Base-by-base conservation (phyloP, 2,329 filamentous ascomycete species). In the Aspergillus sp. region DNA sequence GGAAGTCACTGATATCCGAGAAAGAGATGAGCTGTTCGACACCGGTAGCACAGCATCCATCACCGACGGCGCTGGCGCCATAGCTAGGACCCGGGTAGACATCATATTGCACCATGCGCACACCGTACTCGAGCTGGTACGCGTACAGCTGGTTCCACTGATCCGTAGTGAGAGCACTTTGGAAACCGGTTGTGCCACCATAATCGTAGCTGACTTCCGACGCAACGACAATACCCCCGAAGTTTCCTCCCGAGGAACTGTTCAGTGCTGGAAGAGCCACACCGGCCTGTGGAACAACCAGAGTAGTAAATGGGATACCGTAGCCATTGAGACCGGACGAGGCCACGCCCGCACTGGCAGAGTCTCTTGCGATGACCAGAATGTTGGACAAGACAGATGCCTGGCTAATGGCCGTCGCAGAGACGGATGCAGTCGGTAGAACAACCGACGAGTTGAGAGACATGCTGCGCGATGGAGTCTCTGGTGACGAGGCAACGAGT, bases 81-180 rank as follows among this genome's bases (percentile, higher is more conserved):
- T 72, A 77, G 7, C 72, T 69, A 10, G 72, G 58, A 6, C 70
- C 70, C 5, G 80, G 80, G 51, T 72, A 81, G 5, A 75, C 76
- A 54, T 82, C 78, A 13, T 80, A 64, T 38, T 79, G 75, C 28
- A 82, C 78, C 76, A 83, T 78, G 27, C 80, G 72, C 9, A 80
- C 75, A 13, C 78, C 76, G 50, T 81, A 83, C 27, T 63, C 64
- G 2, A 69, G 68, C 59, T 83, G 80, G 52, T 83, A 83, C 38
- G 70, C 67, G 51, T 78, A 80, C 3, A 83, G 58, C 38, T 70
- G 56, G 28, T 73, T 68, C 77, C 75, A 81, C 66, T 83, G 80
- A 34, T 69, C 71, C 5, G 68, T 56, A 7, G 77, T 81, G 45
- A 83, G 59, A 30, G 77, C 78, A 54, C 75, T 79, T 43, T 67